Evolutionary conservation across 2,329 filamentous ascomycete genomes (phyloP).

Genomic region (Orbilia brochopaga): DNA sequence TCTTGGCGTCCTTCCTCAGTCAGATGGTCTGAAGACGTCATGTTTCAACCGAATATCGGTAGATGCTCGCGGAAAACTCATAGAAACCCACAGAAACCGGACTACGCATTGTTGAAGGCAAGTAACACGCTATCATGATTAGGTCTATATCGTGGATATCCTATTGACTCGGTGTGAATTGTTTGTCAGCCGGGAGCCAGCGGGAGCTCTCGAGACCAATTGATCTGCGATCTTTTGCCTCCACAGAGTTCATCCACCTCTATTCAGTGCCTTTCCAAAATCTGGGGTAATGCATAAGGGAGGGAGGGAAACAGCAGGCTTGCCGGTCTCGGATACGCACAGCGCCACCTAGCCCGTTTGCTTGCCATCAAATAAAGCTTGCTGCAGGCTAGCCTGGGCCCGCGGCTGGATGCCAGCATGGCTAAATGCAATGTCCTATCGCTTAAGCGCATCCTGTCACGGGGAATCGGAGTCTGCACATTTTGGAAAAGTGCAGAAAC

Average conservation of each 20-base stretch:
- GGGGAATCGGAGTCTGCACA: constrained; percentile 14
- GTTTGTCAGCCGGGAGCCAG: neutral
- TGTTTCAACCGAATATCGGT: constrained; percentile 2
- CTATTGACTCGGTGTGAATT: neutral
- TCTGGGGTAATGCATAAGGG: constrained; percentile 51
- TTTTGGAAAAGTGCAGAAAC: neutral
- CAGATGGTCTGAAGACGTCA: too few species aligned
- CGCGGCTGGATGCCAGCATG: constrained; percentile 15
- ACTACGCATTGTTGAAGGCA: too few species aligned
- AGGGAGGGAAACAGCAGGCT: constrained; percentile 37
- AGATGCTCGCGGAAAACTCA: too few species aligned
- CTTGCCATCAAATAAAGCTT: constrained; percentile 22
- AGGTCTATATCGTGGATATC: neutral
- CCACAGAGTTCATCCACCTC: neutral
- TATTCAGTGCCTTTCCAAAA: constrained; percentile 38
- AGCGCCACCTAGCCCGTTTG: constrained; percentile 39
- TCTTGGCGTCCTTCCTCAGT: neutral
- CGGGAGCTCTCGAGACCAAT: neutral
- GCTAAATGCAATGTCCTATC: constrained; percentile 32
- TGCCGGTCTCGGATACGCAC: constrained; percentile 46
- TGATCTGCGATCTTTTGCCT: constrained; percentile 24
- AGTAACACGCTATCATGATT: too few species aligned
- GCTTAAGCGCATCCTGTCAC: constrained; percentile 18
- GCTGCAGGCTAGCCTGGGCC: constrained; percentile 23
- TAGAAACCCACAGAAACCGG: too few species aligned